Conservation (phyloP, 228 moss, liverwort and hornwort species). For the Sphagnum magellanicum region DNA sequence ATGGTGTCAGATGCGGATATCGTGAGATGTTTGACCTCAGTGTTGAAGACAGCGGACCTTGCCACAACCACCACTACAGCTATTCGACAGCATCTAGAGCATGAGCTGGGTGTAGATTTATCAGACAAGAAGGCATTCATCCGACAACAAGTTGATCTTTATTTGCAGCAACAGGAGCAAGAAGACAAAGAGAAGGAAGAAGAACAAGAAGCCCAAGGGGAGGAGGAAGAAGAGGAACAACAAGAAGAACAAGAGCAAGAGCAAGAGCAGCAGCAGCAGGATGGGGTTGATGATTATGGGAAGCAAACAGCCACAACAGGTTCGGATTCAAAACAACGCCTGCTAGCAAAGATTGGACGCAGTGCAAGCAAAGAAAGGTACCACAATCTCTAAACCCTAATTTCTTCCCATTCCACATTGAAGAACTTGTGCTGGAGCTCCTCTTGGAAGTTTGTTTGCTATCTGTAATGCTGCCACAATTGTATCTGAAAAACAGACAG, state of each 20-base stretch:
- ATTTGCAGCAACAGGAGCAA: slow-evolving; percentile 40
- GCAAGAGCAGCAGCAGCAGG: slow-evolving; percentile 8
- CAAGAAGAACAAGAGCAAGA: slow-evolving; percentile 13
- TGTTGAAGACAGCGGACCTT: slow-evolving; percentile 68
- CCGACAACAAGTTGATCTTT: slow-evolving; percentile 72
- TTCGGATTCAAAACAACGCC: slow-evolving; percentile 61
- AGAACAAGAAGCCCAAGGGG: slow-evolving; percentile 11
- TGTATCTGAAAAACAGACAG: slow-evolving; percentile 2
- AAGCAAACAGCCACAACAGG: slow-evolving; percentile 24
- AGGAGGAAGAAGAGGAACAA: slow-evolving; percentile 5
- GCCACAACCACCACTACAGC: slow-evolving; percentile 57
- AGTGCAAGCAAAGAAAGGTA: slow-evolving; percentile 83
- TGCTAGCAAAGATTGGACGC: slow-evolving; percentile 68
- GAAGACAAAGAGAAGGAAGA: slow-evolving; percentile 21
- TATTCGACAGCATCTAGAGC: slow-evolving; percentile 79
- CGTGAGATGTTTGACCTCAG: slow-evolving; percentile 59
- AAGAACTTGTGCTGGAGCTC: background rate
- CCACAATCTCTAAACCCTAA: slow-evolving; percentile 6
- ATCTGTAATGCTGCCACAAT: background rate
- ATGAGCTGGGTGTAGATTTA: slow-evolving; percentile 65
- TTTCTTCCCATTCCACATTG: background rate
- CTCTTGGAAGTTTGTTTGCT: background rate
- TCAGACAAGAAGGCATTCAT: slow-evolving; percentile 70
- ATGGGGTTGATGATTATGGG: slow-evolving; percentile 9
- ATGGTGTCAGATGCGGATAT: slow-evolving; percentile 92